These are phyloP conservation scores for Geotrichum ghanense DNA, from an alignment of 805 yeast genomes.

Conservation along the genomic window DNA sequence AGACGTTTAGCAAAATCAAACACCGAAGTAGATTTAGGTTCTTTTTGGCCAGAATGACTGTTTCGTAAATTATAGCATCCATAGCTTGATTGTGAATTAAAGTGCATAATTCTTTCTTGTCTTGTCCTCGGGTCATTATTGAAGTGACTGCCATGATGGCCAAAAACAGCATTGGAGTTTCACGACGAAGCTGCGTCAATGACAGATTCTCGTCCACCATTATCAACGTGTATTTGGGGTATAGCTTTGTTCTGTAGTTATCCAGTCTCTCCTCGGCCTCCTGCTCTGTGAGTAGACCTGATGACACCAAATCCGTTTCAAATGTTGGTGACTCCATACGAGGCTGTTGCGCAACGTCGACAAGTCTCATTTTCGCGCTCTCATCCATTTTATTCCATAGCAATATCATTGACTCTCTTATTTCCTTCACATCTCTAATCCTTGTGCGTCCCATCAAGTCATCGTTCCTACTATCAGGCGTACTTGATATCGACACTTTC, in stretches of 20 bases:
- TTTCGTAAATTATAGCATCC: conserved; percentile 34
- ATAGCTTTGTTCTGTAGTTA: conserved; percentile 37
- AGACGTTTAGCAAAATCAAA: conserved; percentile 48
- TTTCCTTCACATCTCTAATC: conserved; percentile 5
- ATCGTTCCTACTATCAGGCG: not conserved
- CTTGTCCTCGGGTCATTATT: conserved; percentile 14
- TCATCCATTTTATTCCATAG: conserved; percentile 12
- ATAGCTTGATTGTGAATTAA: conserved; percentile 21
- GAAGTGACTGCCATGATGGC: conserved; percentile 55
- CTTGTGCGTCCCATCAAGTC: not conserved
- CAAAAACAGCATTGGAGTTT: conserved; percentile 51
- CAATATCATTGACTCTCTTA: conserved; percentile 13
- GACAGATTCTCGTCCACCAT: conserved; percentile 35
- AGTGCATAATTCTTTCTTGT: conserved; percentile 7
- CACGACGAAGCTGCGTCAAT: conserved; percentile 36
- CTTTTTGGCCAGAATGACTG: conserved; percentile 60
- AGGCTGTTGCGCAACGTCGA: conserved; percentile 6
- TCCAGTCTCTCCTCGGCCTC: conserved; percentile 49
- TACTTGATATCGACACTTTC: no score
- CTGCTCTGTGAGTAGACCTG: conserved; percentile 44
- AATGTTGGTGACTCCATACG: conserved; percentile 8
- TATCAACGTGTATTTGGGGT: conserved; percentile 46
- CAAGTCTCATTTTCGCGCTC: conserved; percentile 8
- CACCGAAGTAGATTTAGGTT: conserved; percentile 55
- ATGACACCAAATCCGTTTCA: conserved; percentile 32